Percentiles rank a stretch among this genome's conserved stretches.
phyloP scores from a whole-genome alignment of 257 asterid species.

The Salvia miltiorrhiza region DNA sequence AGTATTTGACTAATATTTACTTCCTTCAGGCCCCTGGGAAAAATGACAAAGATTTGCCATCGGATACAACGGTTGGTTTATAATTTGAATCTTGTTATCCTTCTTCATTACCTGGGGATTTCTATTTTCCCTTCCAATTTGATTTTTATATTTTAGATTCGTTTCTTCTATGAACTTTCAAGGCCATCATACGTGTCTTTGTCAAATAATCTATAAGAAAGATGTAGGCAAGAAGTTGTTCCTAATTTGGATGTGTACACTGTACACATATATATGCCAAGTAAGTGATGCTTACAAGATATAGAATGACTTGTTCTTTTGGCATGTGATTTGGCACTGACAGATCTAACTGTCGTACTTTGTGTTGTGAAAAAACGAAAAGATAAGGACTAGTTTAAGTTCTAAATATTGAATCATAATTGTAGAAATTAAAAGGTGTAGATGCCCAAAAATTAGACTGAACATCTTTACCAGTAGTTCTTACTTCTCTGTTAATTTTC shows the following conservation, averaged over 20 bases:
- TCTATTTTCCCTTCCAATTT: background rate
- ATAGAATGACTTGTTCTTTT: background rate
- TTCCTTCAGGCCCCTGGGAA: constrained; percentile 87
- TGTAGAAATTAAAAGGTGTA: background rate
- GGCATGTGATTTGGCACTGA: background rate
- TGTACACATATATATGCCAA: background rate
- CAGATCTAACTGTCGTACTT: background rate
- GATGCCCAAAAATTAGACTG: too few species aligned
- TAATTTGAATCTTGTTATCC: background rate
- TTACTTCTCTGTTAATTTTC: background rate
- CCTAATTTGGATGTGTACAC: background rate
- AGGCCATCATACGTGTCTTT: background rate
- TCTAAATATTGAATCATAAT: background rate
- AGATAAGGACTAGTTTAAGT: too few species aligned
- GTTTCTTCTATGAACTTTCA: background rate
- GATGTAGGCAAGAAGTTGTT: constrained; percentile 1
- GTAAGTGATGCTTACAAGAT: constrained; percentile 8
- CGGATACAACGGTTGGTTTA: constrained; percentile 78
- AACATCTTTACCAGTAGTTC: too few species aligned
- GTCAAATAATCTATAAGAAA: background rate
- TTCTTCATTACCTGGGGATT: background rate
- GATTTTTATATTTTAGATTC: background rate
- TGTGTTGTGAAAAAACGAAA: background rate
- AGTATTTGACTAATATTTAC: constrained; percentile 24
- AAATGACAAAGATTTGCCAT: constrained; percentile 84